These are phyloP conservation scores for Malus sylvestris DNA, from an alignment of 306 rosid genomes.

Conservation along the genomic window DNA sequence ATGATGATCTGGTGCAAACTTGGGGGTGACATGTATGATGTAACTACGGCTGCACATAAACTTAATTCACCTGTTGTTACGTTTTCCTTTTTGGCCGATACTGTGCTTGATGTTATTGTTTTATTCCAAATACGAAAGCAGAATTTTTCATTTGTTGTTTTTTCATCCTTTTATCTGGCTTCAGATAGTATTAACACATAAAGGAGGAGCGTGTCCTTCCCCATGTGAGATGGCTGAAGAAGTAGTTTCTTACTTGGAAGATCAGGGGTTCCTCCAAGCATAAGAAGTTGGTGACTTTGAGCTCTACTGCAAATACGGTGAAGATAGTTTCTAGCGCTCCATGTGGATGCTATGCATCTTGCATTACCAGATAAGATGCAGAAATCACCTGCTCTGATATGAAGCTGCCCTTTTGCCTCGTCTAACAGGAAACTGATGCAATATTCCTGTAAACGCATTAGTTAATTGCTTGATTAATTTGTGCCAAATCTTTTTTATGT, in stretches of 20 bases:
- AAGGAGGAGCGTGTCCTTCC: slow-evolving; percentile 35
- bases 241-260: slow-evolving; percentile 47
- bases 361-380: neutral
- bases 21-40: neutral
- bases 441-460: neutral
- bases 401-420: slow-evolving; percentile 3
- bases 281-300: neutral
- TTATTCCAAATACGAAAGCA: neutral
- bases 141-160: neutral
- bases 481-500: neutral
- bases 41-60: neutral
- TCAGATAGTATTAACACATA: slow-evolving; percentile 47
- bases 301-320: neutral
- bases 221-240: slow-evolving; percentile 62
- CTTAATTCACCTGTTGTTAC: neutral
- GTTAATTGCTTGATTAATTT: neutral
- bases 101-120: neutral
- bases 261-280: slow-evolving; percentile 51
- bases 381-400: neutral
- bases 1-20: neutral
- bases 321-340: neutral
- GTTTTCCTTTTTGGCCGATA: neutral
- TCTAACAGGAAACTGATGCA: slow-evolving; percentile 4
- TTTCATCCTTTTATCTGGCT: neutral
- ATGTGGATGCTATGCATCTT: neutral